A percentile compares a stretch with the other conserved stretches of the same genome.
These are phyloP conservation scores for Trichothecium sympodiale DNA, from an alignment of 2,329 filamentous ascomycete species.

Conservation along the genomic window DNA sequence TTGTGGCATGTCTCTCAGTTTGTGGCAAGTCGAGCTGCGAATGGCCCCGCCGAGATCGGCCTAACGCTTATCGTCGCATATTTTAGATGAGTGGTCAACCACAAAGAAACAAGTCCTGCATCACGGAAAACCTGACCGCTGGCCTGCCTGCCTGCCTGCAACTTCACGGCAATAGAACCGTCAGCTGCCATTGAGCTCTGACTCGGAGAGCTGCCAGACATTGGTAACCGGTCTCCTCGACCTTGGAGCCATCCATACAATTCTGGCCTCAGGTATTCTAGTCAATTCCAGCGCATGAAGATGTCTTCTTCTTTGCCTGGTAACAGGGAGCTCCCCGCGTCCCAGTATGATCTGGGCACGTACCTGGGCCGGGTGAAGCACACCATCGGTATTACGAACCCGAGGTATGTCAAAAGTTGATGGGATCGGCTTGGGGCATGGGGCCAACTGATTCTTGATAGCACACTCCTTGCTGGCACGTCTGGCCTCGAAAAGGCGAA, in stretches of 20 bases:
- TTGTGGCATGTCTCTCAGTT: too few relatives aligned
- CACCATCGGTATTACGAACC: slow-evolving; percentile 81
- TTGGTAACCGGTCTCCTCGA: not conserved
- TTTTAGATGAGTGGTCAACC: slow-evolving; percentile 6
- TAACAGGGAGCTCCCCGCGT: slow-evolving; percentile 73
- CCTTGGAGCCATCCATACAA: not conserved
- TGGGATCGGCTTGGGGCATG: not conserved
- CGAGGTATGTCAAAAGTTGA: slow-evolving; percentile 57
- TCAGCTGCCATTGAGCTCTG: not conserved
- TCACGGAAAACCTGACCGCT: slow-evolving; percentile 1
- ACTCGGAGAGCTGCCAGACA: not conserved
- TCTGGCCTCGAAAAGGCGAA: slow-evolving; percentile 80
- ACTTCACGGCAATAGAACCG: too few relatives aligned
- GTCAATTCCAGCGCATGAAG: slow-evolving; percentile 5
- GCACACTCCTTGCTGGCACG: slow-evolving; percentile 73
- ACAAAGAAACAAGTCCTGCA: slow-evolving; percentile 5
- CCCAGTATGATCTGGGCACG: slow-evolving; percentile 82
- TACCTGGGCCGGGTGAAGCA: slow-evolving; percentile 94
- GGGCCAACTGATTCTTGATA: slow-evolving; percentile 23
- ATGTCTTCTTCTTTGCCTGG: slow-evolving; percentile 60
- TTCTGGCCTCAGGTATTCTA: not conserved
- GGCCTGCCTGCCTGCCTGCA: not conserved
- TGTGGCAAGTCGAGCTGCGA: too few relatives aligned
- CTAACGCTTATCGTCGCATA: slow-evolving; percentile 19
- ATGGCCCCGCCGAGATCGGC: slow-evolving; percentile 15